Evolutionary conservation across 2,329 filamentous ascomycete species (phyloP).

Genomic region (Fusarium miscanthi): DNA sequence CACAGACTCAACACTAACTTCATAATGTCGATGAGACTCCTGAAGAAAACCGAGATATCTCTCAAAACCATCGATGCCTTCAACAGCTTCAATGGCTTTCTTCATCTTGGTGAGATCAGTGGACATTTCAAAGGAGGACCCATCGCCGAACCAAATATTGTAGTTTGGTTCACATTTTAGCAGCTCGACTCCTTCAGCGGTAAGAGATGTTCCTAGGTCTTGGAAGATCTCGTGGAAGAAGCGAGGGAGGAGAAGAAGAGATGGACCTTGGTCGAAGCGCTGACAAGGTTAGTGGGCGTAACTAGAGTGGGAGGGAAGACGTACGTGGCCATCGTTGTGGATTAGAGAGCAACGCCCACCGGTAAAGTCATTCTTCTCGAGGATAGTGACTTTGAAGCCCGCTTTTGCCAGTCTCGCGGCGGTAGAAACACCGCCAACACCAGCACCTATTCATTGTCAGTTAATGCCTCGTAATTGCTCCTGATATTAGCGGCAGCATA

Average conservation of each 20-base stretch:
- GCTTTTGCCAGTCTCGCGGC: slow-evolving; percentile 77
- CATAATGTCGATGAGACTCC: slow-evolving; percentile 77
- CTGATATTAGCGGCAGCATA: not conserved
- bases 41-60: slow-evolving; percentile 74
- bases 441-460: slow-evolving; percentile 63
- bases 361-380: slow-evolving; percentile 81
- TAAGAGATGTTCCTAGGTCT: slow-evolving; percentile 74
- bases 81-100: slow-evolving; percentile 75
- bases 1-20: slow-evolving; percentile 73
- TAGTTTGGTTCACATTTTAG: slow-evolving; percentile 82
- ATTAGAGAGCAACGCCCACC: slow-evolving; percentile 78
- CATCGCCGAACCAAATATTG: slow-evolving; percentile 78
- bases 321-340: slow-evolving; percentile 61
- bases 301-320: not conserved
- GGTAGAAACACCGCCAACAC: slow-evolving; percentile 76
- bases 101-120: slow-evolving; percentile 80
- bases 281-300: slow-evolving; percentile 39
- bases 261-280: slow-evolving; percentile 82
- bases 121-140: slow-evolving; percentile 70
- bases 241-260: slow-evolving; percentile 75
- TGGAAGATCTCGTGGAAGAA: slow-evolving; percentile 76
- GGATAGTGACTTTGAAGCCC: slow-evolving; percentile 76
- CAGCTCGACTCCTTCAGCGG: slow-evolving; percentile 73
- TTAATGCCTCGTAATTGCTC: not conserved
- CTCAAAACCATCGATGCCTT: slow-evolving; percentile 76